phyloP scores from a whole-genome alignment of 192 early-diverging fungal species.

The Rhizophlyctis rosea region DNA sequence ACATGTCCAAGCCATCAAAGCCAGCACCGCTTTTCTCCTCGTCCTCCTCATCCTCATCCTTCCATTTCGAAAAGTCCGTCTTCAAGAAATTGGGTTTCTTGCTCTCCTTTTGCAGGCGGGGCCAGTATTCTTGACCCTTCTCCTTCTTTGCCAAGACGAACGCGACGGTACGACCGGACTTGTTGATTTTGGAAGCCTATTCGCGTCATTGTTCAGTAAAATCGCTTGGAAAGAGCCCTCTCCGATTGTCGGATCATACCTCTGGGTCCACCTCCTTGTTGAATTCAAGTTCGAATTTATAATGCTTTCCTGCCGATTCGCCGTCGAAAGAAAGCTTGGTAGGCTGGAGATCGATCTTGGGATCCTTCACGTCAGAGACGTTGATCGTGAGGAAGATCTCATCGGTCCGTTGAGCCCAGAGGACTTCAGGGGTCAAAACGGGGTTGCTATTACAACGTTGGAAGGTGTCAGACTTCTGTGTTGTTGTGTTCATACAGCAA shows the following conservation, averaged over 20 bases:
- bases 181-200: conserved; percentile 62
- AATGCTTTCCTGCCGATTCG: conserved; percentile 59
- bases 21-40: conserved; percentile 50
- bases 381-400: conserved; percentile 82
- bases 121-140: conserved; percentile 72
- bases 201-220: background rate
- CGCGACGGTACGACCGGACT: conserved; percentile 62
- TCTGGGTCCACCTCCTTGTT: conserved; percentile 68
- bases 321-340: conserved; percentile 64
- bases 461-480: background rate
- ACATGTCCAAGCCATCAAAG: conserved; percentile 63
- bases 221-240: too few species aligned
- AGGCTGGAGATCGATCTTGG: conserved; percentile 51
- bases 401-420: conserved; percentile 88
- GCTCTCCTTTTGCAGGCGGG: conserved; percentile 69
- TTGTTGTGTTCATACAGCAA: background rate
- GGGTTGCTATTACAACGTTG: background rate
- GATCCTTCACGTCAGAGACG: conserved; percentile 61
- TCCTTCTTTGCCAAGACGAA: conserved; percentile 76
- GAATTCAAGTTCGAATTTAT: conserved; percentile 74
- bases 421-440: conserved; percentile 62
- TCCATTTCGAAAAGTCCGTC: conserved; percentile 89
- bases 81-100: conserved; percentile 74
- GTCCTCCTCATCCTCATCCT: conserved; percentile 92
- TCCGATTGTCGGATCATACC: too few species aligned